Percentiles rank a stretch among this genome's conserved stretches.
These are phyloP conservation scores for Acanthamoeba lenticulata DNA, from an alignment of 208 protist genomes.

Conservation along the genomic window DNA sequence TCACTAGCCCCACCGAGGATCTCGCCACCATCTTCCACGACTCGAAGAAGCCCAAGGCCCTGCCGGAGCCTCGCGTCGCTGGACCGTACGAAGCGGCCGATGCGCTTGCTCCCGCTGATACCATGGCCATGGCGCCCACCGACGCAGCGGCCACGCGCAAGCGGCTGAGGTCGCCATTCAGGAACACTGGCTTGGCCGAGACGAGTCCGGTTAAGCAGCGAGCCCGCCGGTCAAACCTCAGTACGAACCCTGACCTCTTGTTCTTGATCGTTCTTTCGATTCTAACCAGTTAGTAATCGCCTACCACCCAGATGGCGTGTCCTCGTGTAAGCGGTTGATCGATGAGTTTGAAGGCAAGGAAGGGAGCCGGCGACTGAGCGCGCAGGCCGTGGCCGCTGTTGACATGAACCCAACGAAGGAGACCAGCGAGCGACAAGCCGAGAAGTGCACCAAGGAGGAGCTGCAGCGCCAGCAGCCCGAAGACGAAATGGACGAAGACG, in stretches of 20 bases:
- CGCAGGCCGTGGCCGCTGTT: background rate
- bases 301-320: background rate
- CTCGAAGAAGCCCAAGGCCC: background rate
- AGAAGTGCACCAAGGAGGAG: background rate
- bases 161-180: conserved; percentile 19
- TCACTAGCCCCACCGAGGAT: background rate
- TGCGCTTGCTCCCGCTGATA: background rate
- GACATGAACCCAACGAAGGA: background rate
- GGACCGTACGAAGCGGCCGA: background rate
- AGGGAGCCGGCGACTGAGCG: background rate
- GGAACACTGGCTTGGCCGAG: background rate
- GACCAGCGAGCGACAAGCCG: background rate
- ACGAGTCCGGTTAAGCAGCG: conserved; percentile 24
- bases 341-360: conserved; percentile 57
- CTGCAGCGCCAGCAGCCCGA: background rate
- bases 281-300: background rate
- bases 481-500: background rate
- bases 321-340: conserved; percentile 50
- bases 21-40: background rate
- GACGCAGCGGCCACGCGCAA: background rate
- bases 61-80: background rate
- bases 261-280: background rate
- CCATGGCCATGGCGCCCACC: background rate
- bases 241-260: background rate
- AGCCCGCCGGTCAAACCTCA: background rate